Evolutionary conservation across 2,329 filamentous ascomycete species (phyloP).

Genomic region (Ophiocordyceps robertsii): DNA sequence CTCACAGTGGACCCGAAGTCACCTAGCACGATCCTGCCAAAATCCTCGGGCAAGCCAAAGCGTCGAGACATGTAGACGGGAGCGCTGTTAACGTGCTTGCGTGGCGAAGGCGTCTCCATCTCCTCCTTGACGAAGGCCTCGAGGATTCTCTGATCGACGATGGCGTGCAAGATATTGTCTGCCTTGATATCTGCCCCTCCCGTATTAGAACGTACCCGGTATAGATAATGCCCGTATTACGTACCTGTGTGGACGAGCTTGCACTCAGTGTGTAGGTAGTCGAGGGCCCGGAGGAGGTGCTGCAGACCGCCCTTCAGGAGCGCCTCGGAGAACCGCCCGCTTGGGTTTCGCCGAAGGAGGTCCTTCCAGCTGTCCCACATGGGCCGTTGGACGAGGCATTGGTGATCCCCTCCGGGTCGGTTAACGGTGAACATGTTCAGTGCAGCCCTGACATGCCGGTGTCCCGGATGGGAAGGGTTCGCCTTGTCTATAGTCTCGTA

Average conservation of each 20-base stretch:
- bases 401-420: not conserved
- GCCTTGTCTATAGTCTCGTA: conserved; percentile 7
- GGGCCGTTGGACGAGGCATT: conserved; percentile 20
- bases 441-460: conserved; percentile 14
- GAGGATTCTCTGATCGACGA: conserved; percentile 1
- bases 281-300: conserved; percentile 20
- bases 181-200: conserved; percentile 22
- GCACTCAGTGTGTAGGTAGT: conserved; percentile 25
- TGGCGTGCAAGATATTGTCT: conserved; percentile 23
- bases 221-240: not conserved
- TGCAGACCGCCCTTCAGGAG: conserved; percentile 20
- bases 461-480: conserved; percentile 14
- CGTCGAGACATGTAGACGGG: not conserved
- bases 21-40: too few species aligned
- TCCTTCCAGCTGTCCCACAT: conserved; percentile 26
- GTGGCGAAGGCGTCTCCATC: not conserved
- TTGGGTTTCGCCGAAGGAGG: conserved; percentile 19
- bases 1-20: too few species aligned
- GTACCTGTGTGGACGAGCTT: conserved; percentile 28
- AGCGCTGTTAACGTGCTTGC: not conserved
- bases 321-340: conserved; percentile 19
- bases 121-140: conserved; percentile 1
- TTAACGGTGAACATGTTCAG: conserved; percentile 13
- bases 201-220: not conserved
- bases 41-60: too few species aligned